Evolutionary conservation across 768 basidiomycete species (phyloP).

Genomic region (Russula sp.): DNA sequence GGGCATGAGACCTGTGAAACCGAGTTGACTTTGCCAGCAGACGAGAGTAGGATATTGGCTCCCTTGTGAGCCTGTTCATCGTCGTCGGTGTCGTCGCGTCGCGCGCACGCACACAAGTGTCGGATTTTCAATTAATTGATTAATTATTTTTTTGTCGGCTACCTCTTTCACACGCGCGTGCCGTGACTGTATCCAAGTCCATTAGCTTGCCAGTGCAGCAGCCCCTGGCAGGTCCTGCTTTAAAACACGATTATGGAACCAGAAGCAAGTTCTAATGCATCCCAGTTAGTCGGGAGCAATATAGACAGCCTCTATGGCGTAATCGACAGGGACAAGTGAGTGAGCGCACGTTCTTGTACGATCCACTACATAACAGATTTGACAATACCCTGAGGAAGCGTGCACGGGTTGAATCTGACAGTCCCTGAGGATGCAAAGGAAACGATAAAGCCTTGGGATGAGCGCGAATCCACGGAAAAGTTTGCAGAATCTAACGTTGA

Average conservation of each 20-base stretch:
- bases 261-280: conserved; percentile 42
- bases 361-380: conserved; percentile 13
- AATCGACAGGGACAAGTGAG: conserved; percentile 67
- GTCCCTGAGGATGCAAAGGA: conserved; percentile 78
- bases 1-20: not conserved
- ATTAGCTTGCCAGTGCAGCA: not conserved
- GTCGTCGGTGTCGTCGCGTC: not conserved
- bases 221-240: not conserved
- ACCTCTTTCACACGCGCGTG: not conserved
- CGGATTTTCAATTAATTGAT: conserved; percentile 7
- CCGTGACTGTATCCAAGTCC: not conserved
- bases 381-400: conserved; percentile 43
- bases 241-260: conserved; percentile 14
- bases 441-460: conserved; percentile 79
- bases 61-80: conserved; percentile 34
- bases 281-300: conserved; percentile 48
- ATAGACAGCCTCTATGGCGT: conserved; percentile 54
- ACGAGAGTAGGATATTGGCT: conserved; percentile 17
- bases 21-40: not conserved
- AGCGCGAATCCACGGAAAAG: conserved; percentile 61
- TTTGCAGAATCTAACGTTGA: conserved; percentile 80
- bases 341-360: conserved; percentile 21
- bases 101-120: not conserved
- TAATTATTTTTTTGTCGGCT: conserved; percentile 16
- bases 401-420: conserved; percentile 75